Base-by-base conservation (phyloP, 805 yeast genomes). In the Metschnikowia picachoensis region DNA sequence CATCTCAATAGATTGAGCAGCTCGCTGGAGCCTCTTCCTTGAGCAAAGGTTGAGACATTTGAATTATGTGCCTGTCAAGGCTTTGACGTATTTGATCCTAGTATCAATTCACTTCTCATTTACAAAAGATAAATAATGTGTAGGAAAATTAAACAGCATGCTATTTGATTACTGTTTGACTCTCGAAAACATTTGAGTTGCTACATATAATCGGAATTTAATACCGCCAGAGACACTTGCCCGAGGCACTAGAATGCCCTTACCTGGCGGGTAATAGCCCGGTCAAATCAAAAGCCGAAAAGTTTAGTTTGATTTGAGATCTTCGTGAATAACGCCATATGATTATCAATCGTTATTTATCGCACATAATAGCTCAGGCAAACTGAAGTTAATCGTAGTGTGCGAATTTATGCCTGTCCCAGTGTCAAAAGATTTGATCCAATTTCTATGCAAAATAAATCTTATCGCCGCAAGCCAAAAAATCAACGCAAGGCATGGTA, bases 1-100 rank as follows among this genome's bases (percentile, higher is more conserved):
- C 96, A 90, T 66, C 73, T 89, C 61, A 89, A 89, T 65, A 73
- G 95, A 44, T 77, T 89, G 56, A 81, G 85, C 56, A 78, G 85
- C 42, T 78, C 84, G 3, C 76, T 81, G 46, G 95, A 86, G 65
- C 94, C 92, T 4, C 64, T 80, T 44, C 80, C 80, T 3, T 56
- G 27, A 37, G 39, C 12, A 32, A 30, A 15, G 27, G 12, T 14
- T 37, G 14, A 13, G 8, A 8, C n/a, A 20, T 5, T 20, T 20
- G 7, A 20, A 20, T 20, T 5, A 20, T 14, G 10, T 8, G 16
- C 12, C 35, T 8, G 3, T n/a, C n/a, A n/a, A n/a, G n/a, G n/a
- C n/a, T n/a, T n/a, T n/a, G n/a, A n/a, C n/a, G n/a, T n/a, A n/a
- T n/a, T n/a, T n/a, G n/a, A n/a, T n/a, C n/a, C n/a, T n/a, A n/a